Base-by-base conservation (phyloP, 805 yeast genomes). In the Barnettozyma populi region DNA sequence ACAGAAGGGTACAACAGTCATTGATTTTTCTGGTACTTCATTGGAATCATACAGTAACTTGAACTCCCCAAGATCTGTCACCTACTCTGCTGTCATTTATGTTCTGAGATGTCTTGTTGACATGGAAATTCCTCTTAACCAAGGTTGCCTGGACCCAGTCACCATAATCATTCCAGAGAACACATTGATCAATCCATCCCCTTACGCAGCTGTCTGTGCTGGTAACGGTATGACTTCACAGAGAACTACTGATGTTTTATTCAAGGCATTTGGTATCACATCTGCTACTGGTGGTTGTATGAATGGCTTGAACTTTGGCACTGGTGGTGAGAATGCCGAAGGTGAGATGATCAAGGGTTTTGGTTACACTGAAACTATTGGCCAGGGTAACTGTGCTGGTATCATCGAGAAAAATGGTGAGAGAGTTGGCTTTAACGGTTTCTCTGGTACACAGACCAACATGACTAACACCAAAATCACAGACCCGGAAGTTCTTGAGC, bases 321-420 rank as follows among this genome's bases (percentile, higher is more conserved):
- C 72, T 20, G 80, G 69, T 44, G 70, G 69, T 44, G 68, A 70
- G 45, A 61, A 63, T 20, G 59, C 49, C 16, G 64, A 68, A 20
- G 67, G 77, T 36, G 55, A 75, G 71, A 36, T 70, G 53, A 72
- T 27, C 60, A 59, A 48, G 74, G 76, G 79, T 9, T 77, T 76
- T 57, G 82, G 80, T 4, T 73, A 73, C 57, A 71, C 74, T 46
- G 82, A 78, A 54, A 75, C 82, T 2, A 75, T 78, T 48, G 78
- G 80, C 51, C 79, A 78, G 37, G 82, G 82, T 23, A 68, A 73
- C 36, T 79, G 81, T 49, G 81, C 80, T 19, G 76, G 77, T 7
- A 71, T 54, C 53, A 66, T 51, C 57, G 76, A 74, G 56, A 68
- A 58, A 88, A 69, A 84, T 56, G 97, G 96, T 24, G 86, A 86